Percentiles rank a stretch among this genome's conserved stretches.
These are phyloP conservation scores for Cystobasidium sp. DNA, from an alignment of 1,284 basidiomycete genomes.

Conservation along the genomic window DNA sequence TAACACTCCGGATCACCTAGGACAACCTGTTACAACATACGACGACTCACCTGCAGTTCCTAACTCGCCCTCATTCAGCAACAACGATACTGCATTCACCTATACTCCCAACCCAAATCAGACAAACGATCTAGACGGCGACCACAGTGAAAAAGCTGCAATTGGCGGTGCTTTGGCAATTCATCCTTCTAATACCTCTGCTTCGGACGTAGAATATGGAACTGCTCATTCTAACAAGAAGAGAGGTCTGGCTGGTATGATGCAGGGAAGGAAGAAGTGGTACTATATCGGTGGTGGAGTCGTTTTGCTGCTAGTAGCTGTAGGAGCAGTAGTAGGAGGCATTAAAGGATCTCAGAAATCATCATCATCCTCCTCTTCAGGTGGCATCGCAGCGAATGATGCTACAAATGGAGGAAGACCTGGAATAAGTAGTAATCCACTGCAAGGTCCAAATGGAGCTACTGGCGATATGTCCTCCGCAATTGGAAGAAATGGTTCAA, in stretches of 20 bases:
- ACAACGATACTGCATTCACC: slow-evolving; percentile 8
- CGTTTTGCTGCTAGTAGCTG: slow-evolving; percentile 16
- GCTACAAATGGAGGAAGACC: background rate
- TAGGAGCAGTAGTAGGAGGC: slow-evolving; percentile 33
- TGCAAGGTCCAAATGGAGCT: slow-evolving; percentile 21
- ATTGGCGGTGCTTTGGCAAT: background rate
- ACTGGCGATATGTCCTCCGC: slow-evolving; percentile 53
- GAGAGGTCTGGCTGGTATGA: background rate
- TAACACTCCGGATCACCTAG: background rate
- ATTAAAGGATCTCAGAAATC: slow-evolving; percentile 9
- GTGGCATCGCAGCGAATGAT: background rate
- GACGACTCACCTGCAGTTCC: slow-evolving; percentile 11
- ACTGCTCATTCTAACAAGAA: background rate
- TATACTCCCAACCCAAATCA: background rate
- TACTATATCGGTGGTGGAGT: slow-evolving; percentile 26
- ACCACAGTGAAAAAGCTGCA: slow-evolving; percentile 8
- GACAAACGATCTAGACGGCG: background rate
- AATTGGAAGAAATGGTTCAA: slow-evolving; percentile 72
- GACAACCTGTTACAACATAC: background rate
- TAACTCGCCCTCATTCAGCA: slow-evolving; percentile 5
- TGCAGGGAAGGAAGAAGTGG: slow-evolving; percentile 16
- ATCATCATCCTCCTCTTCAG: background rate
- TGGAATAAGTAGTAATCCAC: slow-evolving; percentile 5
- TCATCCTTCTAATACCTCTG: background rate
- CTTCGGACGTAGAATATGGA: slow-evolving; percentile 18